phyloP scores from a whole-genome alignment of 2,329 filamentous ascomycete species.

The Hypomyces perniciosus region DNA sequence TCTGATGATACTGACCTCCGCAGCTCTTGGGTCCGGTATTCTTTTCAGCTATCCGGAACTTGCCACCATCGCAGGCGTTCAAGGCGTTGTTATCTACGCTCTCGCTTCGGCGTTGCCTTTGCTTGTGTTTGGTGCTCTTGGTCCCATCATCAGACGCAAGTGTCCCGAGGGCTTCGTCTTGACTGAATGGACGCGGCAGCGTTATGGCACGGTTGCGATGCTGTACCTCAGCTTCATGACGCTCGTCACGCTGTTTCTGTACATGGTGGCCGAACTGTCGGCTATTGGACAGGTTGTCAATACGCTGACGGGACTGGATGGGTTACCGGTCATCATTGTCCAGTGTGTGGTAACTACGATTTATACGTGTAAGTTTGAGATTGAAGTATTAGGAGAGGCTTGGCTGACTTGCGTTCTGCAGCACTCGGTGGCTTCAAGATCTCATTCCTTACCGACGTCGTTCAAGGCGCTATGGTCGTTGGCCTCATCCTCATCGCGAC shows the following conservation, averaged over 20 bases:
- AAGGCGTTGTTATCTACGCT: constrained; percentile 72
- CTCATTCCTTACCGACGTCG: constrained; percentile 76
- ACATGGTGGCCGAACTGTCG: constrained; percentile 81
- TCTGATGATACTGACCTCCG: constrained; percentile 35
- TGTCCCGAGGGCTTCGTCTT: constrained; percentile 80
- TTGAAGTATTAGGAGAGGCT: neutral
- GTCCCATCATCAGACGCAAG: constrained; percentile 70
- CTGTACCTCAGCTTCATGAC: constrained; percentile 73
- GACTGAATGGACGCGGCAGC: constrained; percentile 76
- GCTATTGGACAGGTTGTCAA: constrained; percentile 74
- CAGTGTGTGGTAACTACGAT: constrained; percentile 73
- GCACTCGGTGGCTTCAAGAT: constrained; percentile 77
- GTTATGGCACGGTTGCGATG: constrained; percentile 64
- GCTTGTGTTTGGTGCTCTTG: constrained; percentile 66
- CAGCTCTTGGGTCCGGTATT: constrained; percentile 78
- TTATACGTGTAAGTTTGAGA: constrained; percentile 61
- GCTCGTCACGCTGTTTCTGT: constrained; percentile 74
- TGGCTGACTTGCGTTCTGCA: constrained; percentile 26
- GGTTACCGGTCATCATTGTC: constrained; percentile 70
- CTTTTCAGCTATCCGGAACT: constrained; percentile 78
- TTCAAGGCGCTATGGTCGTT: constrained; percentile 74
- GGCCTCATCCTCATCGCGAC: constrained; percentile 68
- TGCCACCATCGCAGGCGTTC: constrained; percentile 70
- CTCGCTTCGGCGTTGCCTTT: constrained; percentile 66
- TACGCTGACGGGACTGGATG: constrained; percentile 67